These are phyloP conservation scores for Colletotrichum echinochloae DNA, from an alignment of 2,329 filamentous ascomycete genomes.

Conservation along the genomic window DNA sequence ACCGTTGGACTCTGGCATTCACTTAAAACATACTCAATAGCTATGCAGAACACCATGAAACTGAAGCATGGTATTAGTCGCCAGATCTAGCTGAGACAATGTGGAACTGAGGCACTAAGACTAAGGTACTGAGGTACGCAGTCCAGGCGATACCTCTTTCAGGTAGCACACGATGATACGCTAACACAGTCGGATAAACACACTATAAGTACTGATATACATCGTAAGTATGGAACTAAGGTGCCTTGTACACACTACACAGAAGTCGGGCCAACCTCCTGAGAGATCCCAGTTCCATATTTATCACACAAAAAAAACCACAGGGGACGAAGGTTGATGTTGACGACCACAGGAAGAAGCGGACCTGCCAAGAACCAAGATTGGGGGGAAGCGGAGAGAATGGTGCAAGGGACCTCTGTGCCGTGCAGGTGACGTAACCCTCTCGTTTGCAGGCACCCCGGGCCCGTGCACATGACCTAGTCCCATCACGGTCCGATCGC, in stretches of 20 bases:
- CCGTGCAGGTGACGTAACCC: constrained; percentile 33
- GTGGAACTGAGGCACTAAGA: too few species aligned
- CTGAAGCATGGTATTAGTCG: background rate
- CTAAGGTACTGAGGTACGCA: too few species aligned
- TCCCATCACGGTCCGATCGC: constrained; percentile 18
- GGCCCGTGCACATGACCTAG: constrained; percentile 38
- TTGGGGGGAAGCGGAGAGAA: constrained; percentile 15
- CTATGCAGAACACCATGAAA: background rate
- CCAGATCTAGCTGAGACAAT: background rate
- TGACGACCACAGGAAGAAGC: constrained; percentile 15
- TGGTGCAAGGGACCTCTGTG: constrained; percentile 7
- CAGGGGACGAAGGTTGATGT: background rate
- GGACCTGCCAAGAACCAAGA: constrained; percentile 25
- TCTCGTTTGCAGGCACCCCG: constrained; percentile 28
- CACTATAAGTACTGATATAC: too few species aligned
- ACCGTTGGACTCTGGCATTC: background rate
- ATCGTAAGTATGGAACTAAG: background rate
- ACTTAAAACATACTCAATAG: background rate
- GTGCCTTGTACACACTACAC: background rate
- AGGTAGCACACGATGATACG: too few species aligned
- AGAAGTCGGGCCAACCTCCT: background rate
- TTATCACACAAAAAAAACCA: background rate
- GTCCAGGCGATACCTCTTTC: too few species aligned
- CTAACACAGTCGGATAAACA: too few species aligned
- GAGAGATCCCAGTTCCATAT: background rate